Percentiles rank a stretch among this genome's conserved stretches.
Conservation (phyloP, 768 basidiomycete species). For the Kwoniella europaea region DNA sequence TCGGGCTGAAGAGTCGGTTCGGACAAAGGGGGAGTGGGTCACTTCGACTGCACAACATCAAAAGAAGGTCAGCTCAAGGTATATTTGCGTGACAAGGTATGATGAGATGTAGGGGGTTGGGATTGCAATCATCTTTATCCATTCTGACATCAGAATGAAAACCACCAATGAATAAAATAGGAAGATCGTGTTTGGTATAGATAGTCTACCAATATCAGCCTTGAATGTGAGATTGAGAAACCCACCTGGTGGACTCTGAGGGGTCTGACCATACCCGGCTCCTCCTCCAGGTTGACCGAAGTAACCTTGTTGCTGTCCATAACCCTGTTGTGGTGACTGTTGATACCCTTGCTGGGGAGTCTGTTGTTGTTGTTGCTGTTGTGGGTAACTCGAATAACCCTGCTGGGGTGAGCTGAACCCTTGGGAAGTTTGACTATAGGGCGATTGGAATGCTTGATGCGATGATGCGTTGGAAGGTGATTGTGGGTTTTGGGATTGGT, state of each 20-base stretch:
- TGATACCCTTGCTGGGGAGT: constrained; percentile 3
- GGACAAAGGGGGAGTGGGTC: constrained; percentile 57
- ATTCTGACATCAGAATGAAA: too few species aligned
- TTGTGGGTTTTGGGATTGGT: background rate
- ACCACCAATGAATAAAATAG: too few species aligned
- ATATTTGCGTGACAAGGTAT: background rate
- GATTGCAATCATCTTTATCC: too few species aligned
- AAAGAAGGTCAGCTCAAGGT: background rate
- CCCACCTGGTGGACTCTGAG: constrained; percentile 50
- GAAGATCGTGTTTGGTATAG: too few species aligned
- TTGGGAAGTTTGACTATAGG: background rate
- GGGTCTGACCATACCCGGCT: constrained; percentile 21
- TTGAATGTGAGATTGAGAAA: background rate
- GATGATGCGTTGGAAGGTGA: constrained; percentile 2
- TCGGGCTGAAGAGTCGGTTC: constrained; percentile 50
- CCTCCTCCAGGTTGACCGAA: constrained; percentile 17
- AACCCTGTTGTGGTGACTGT: background rate
- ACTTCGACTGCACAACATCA: constrained; percentile 47
- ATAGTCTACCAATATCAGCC: too few species aligned
- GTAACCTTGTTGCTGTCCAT: constrained; percentile 16
- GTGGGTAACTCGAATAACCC: constrained; percentile 2
- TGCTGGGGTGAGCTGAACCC: constrained; percentile 7
- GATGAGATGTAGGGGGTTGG: too few species aligned
- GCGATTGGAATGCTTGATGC: background rate
- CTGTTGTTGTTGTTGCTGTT: constrained; percentile 9